Base-by-base conservation (phyloP, 768 basidiomycete species). In the Lactarius evosmus region DNA sequence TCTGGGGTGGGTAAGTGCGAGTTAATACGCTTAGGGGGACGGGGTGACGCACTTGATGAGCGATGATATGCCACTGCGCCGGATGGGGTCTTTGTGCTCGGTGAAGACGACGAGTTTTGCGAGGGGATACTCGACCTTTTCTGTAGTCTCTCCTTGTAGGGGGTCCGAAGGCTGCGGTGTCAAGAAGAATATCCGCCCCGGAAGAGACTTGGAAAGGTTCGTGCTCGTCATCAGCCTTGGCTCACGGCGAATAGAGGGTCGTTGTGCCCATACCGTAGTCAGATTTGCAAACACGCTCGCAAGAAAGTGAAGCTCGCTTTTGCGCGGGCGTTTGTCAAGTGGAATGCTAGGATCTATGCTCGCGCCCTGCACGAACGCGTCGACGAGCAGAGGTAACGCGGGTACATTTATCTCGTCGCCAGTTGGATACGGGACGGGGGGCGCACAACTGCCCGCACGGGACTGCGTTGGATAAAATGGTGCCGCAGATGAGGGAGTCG, bases 241-340 rank as follows among this genome's bases (percentile, higher is more conserved):
- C 16, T n/a, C 1, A 11, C 7, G 17, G 9, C 2, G 25, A 36
- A 32, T 11, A 12, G 27, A 11, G 38, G 4, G 4, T 29, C 33
- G 33, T 14, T 4, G 19, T 78, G 86, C 71, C 12, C 12, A 4
- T 71, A 95, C 95, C 67, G 84, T 82, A 57, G 84, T 89, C 60
- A 97, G 75, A 72, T 98, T 98, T 12, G 95, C 94, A 71, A 98
- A 97, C 14, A 98, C 96, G 67, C 88, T 92, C 1, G 95, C 87
- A 25, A 98, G 78, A 75, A 98, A 98, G 75, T 98, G 90, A 19
- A 96, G 80, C 52, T 88, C 80, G 54, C 87, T 93, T 76, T 94
- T 95, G 51, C 87, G 78, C 46, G 74, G 72, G 53, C 81, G 79
- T 69, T 82, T 80, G 29, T 79, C 77, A 1, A 77, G 72, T 29